Conservation (phyloP, 2,329 filamentous ascomycete genomes). For the Nothomitra cinnamomea region DNA sequence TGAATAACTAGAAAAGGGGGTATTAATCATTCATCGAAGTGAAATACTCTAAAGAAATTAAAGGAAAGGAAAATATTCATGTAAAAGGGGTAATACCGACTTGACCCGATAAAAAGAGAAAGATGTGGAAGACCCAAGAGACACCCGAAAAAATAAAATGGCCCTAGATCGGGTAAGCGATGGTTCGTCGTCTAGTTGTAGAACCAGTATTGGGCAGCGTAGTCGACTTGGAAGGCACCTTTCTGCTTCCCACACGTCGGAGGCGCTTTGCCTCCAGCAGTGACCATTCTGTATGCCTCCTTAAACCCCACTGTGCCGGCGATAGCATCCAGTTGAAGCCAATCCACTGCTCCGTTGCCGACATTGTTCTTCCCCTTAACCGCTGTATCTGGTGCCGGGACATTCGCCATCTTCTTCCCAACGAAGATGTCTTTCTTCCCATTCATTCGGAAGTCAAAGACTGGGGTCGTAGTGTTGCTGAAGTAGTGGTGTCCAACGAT, state of each 20-base stretch:
- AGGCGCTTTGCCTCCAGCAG: slow-evolving; percentile 64
- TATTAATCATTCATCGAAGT: too few species aligned
- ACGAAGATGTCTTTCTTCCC: slow-evolving; percentile 40
- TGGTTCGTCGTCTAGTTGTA: slow-evolving; percentile 13
- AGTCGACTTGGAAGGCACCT: slow-evolving; percentile 53
- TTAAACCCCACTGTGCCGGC: slow-evolving; percentile 45
- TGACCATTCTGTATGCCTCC: slow-evolving; percentile 70
- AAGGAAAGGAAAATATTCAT: too few species aligned
- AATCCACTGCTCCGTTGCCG: slow-evolving; percentile 55
- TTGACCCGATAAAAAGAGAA: too few species aligned
- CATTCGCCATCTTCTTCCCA: slow-evolving; percentile 43
- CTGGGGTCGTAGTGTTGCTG: slow-evolving; percentile 48
- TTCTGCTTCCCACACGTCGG: slow-evolving; percentile 50
- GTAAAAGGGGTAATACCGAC: too few species aligned
- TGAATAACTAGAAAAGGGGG: too few species aligned
- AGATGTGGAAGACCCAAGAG: too few species aligned
- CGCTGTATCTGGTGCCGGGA: slow-evolving; percentile 45
- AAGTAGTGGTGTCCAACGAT: slow-evolving; percentile 75
- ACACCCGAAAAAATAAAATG: too few species aligned
- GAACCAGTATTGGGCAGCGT: slow-evolving; percentile 66
- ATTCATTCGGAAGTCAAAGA: slow-evolving; percentile 58
- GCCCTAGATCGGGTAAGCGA: too few species aligned
- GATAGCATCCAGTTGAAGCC: slow-evolving; percentile 51
- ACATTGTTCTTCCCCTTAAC: slow-evolving; percentile 36
- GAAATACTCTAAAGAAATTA: too few species aligned